Base-by-base conservation (phyloP, 2,329 filamentous ascomycete genomes). In the Aureobasidium melanogenum region DNA sequence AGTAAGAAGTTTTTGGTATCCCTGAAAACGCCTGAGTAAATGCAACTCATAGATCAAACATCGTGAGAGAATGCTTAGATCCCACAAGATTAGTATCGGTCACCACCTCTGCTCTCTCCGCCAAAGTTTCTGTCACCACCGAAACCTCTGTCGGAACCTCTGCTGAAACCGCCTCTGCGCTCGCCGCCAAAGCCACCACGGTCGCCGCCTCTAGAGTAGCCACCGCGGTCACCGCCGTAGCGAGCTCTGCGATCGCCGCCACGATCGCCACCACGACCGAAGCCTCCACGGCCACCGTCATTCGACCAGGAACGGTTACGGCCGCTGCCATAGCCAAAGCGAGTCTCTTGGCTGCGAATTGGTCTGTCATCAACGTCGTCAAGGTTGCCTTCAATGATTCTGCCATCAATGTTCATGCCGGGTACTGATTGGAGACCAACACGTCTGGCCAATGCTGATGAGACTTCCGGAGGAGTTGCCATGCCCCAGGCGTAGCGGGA, bases 401-500 rank as follows among this genome's bases (percentile, higher is more conserved):
- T 46, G 17, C 56, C 36, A 8, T 58, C 61, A 28, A 74, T 65
- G 46, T 65, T 66, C 1, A 75, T 52, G 12, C 72, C 73, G 8
- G 67, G 65, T 0, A 73, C 38, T 14, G 66, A 58, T 8, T 36
- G 9, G 5, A 75, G 62, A 15, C 68, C 65, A 26, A 75, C 60
- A 58, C 65, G 70, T 50, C 62, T 43, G 14, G 68, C 72, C 12
- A 73, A 61, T 3, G 51, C 63, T 32, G 62, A 52, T 7, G 64
- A 32, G 22, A 82, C 65, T 2, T 63, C 63, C 1, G 85, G 85
- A 7, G 80, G 77, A 50, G 78, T 63, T 0, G 70, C 57, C 77
- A 81, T 78, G 43, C 83, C 82, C 77, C 82, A 82, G 22, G 77
- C 82, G 17, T 75, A 68, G 22, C 69, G 67, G 50, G 76, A 73